phyloP scores from a whole-genome alignment of 106 monocot species.

The Platanthera guangdongensis region DNA sequence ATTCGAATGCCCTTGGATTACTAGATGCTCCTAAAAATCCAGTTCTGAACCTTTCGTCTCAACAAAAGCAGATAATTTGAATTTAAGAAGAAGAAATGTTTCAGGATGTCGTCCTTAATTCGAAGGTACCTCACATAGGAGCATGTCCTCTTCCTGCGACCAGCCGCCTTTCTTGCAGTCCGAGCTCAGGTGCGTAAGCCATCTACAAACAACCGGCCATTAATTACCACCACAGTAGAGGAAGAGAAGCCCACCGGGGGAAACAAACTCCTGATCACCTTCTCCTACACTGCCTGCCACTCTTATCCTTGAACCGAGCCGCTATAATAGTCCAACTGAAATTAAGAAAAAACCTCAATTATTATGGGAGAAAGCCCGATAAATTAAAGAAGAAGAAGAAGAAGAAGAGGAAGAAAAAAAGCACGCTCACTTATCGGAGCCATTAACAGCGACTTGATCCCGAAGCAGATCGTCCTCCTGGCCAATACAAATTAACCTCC shows the following conservation, averaged over 20 bases:
- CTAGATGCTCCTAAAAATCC: background rate
- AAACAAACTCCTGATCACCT: conserved; percentile 30
- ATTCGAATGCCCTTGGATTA: background rate
- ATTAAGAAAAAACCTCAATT: background rate
- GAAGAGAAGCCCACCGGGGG: background rate
- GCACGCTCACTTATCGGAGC: conserved; percentile 51
- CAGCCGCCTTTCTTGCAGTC: conserved; percentile 97
- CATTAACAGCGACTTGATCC: conserved; percentile 47
- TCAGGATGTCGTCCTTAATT: background rate
- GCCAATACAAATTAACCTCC: background rate
- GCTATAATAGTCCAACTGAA: conserved; percentile 85
- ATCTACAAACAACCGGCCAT: conserved; percentile 29
- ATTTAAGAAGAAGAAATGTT: background rate
- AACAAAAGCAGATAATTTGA: background rate
- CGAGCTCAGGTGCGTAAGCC: conserved; percentile 82
- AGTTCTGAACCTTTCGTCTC: background rate
- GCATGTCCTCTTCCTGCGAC: conserved; percentile 83
- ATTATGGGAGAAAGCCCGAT: background rate
- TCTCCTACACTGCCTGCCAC: conserved; percentile 84
- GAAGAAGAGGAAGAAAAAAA: background rate
- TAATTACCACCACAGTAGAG: background rate
- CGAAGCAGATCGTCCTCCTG: conserved; percentile 74
- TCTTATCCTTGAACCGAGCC: conserved; percentile 81
- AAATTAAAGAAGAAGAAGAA: background rate
- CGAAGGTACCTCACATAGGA: conserved; percentile 67